These are phyloP conservation scores for Goniomonas avonlea DNA, from an alignment of 78 protist species.

Conservation along the genomic window DNA sequence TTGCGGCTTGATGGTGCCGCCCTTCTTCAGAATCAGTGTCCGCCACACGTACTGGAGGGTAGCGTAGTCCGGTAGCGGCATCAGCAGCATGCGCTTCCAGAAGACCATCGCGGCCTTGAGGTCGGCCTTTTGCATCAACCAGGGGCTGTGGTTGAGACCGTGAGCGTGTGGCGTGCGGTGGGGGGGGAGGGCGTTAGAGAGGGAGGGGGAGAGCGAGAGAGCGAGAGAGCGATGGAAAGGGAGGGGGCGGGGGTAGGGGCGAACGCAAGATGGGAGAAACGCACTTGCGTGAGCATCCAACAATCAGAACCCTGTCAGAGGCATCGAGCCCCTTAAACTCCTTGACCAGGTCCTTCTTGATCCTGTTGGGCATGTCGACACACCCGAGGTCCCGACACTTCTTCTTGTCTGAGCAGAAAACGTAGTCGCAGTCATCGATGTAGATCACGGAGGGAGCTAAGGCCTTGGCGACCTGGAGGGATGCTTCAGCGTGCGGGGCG, in stretches of 20 bases:
- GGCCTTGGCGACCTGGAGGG: slow-evolving; percentile 10
- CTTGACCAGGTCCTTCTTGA: background rate
- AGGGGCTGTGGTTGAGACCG: too few species aligned
- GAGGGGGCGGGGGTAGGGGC: background rate
- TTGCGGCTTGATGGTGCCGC: background rate
- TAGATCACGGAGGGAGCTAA: slow-evolving; percentile 1
- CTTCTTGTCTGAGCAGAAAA: background rate
- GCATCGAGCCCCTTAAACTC: background rate
- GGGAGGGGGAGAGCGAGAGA: background rate
- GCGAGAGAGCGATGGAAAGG: background rate
- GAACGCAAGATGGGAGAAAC: too few species aligned
- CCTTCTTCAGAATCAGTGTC: background rate
- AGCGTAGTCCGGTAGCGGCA: slow-evolving; percentile 6
- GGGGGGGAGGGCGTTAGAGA: background rate
- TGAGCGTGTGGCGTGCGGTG: too few species aligned
- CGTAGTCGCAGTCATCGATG: background rate
- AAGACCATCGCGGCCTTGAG: background rate
- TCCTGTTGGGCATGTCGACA: slow-evolving; percentile 6
- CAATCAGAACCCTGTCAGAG: too few species aligned
- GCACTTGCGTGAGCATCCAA: too few species aligned
- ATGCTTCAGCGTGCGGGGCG: too few species aligned
- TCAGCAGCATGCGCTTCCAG: background rate
- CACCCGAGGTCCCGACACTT: background rate
- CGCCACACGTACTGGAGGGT: background rate
- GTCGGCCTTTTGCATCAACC: too few species aligned